phyloP scores from a whole-genome alignment of 192 early-diverging fungal species.

The Anaeromyces robustus region DNA sequence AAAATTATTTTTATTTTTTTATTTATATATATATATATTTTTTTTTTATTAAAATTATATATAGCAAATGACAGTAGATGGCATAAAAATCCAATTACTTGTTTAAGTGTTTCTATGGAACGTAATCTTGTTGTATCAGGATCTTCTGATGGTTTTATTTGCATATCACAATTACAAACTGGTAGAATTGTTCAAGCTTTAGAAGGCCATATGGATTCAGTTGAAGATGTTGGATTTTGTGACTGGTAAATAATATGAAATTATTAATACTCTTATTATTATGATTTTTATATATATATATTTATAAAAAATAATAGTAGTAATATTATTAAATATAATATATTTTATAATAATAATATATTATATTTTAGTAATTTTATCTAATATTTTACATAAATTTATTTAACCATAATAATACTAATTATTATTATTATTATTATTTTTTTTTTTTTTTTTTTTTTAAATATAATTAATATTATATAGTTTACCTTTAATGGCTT shows the following conservation, averaged over 20 bases:
- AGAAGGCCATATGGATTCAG: conserved; percentile 65
- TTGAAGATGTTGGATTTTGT: conserved; percentile 78
- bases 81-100: conserved; percentile 62
- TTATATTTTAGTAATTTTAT: no score
- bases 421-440: no score
- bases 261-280: neutral
- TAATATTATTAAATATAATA: no score
- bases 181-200: conserved; percentile 59
- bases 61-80: conserved; percentile 61
- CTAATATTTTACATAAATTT: no score
- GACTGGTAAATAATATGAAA: conserved; percentile 16
- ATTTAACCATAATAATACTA: no score
- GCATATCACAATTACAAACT: conserved; percentile 15
- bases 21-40: no score
- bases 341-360: no score
- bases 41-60: neutral
- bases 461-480: neutral
- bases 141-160: conserved; percentile 56
- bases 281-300: no score
- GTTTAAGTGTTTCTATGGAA: conserved; percentile 56
- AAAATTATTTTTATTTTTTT: conserved; percentile 9
- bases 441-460: no score
- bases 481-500: conserved; percentile 58
- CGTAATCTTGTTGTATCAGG: conserved; percentile 68
- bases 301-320: no score